Evolutionary conservation across 306 rosid species (phyloP).

Genomic region (Benincasa hispida): DNA sequence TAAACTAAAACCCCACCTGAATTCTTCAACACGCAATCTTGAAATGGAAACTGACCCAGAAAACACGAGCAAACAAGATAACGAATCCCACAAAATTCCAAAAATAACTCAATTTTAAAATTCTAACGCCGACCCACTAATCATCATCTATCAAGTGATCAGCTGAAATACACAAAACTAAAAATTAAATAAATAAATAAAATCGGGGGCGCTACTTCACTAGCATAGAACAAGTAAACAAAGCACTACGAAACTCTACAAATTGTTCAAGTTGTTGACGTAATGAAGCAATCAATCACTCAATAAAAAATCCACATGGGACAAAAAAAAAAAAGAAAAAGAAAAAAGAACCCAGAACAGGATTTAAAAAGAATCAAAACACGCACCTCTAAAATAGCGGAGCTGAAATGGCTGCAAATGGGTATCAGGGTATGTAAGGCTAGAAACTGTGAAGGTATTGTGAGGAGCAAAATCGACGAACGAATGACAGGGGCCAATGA

Average conservation of each 20-base stretch:
- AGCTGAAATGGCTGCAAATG: slow-evolving; percentile 43
- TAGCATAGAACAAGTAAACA: neutral
- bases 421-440: slow-evolving; percentile 60
- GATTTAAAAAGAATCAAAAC: slow-evolving; percentile 1
- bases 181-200: neutral
- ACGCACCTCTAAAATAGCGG: slow-evolving; percentile 74
- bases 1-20: neutral
- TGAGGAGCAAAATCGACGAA: slow-evolving; percentile 17
- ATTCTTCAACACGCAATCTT: neutral
- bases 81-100: slow-evolving; percentile 5
- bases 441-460: slow-evolving; percentile 50
- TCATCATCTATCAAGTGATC: neutral
- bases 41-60: neutral
- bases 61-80: neutral
- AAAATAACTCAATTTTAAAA: neutral
- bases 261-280: neutral
- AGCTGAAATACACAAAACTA: neutral
- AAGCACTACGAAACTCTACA: neutral
- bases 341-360: slow-evolving; percentile 4
- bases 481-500: slow-evolving; percentile 24
- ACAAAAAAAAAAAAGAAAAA: neutral
- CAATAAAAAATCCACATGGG: neutral
- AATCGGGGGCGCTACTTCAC: neutral
- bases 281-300: neutral
- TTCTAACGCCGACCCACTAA: slow-evolving; percentile 24